Evolutionary conservation across 2,329 filamentous ascomycete species (phyloP).

Genomic region (Fusarium guadeloupense): DNA sequence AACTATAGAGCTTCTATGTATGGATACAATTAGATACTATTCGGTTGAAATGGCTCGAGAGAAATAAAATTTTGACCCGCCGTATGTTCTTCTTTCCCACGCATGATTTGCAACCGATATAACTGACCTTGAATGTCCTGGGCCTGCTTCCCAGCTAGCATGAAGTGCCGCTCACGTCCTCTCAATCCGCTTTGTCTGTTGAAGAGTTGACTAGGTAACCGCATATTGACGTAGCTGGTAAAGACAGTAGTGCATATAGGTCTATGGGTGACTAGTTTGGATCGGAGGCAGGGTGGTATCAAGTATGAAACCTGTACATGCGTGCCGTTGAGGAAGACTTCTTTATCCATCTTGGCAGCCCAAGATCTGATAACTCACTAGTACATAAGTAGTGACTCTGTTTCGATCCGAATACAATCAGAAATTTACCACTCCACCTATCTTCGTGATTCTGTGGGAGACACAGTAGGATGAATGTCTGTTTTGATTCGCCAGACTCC

Average conservation of each 20-base stretch:
- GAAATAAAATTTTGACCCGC: neutral
- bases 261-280: neutral
- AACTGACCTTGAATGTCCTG: neutral
- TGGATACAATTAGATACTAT: no score
- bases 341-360: no score
- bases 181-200: neutral
- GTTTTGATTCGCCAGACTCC: no score
- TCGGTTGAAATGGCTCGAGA: neutral
- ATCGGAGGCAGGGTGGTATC: neutral
- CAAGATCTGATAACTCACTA: no score
- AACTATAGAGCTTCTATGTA: neutral
- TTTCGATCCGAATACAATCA: no score
- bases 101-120: neutral
- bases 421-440: no score
- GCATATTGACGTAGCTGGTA: neutral
- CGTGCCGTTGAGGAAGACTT: no score
- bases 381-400: no score
- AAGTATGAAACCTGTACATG: no score
- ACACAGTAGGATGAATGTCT: no score
- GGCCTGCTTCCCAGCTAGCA: neutral
- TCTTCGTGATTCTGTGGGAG: no score
- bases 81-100: neutral
- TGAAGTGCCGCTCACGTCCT: neutral
- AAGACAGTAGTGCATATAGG: neutral
- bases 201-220: neutral